Evolutionary conservation across 768 basidiomycete species (phyloP).

Genomic region (Trametes elegans): DNA sequence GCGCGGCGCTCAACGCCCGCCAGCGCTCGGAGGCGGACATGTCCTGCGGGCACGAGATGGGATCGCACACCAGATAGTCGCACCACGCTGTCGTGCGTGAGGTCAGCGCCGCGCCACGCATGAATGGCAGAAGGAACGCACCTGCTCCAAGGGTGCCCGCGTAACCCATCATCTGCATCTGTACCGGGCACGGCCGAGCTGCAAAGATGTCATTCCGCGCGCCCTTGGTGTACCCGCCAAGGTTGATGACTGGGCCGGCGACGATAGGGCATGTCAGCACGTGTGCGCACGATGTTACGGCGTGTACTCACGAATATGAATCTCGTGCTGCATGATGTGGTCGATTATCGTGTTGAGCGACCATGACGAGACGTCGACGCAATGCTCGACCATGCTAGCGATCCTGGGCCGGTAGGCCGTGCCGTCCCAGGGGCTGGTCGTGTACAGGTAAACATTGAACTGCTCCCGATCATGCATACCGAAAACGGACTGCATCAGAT

Average conservation of each 20-base stretch:
- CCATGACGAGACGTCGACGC: slow-evolving; percentile 43
- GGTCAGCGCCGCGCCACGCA: background rate
- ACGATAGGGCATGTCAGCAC: background rate
- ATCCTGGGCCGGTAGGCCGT: slow-evolving; percentile 44
- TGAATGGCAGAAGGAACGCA: background rate
- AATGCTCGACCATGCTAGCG: slow-evolving; percentile 38
- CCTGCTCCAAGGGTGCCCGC: slow-evolving; percentile 46
- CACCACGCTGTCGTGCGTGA: slow-evolving; percentile 38
- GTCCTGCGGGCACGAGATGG: slow-evolving; percentile 42
- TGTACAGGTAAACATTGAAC: slow-evolving; percentile 46
- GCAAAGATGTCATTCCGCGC: slow-evolving; percentile 53
- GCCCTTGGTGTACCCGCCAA: slow-evolving; percentile 52
- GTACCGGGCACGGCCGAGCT: slow-evolving; percentile 45
- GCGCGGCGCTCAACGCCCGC: slow-evolving; percentile 12
- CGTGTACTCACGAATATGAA: slow-evolving; percentile 42
- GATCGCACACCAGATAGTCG: slow-evolving; percentile 46
- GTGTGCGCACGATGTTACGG: background rate
- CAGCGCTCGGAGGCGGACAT: slow-evolving; percentile 34
- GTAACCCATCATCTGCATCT: slow-evolving; percentile 50
- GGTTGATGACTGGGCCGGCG: slow-evolving; percentile 39
- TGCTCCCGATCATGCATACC: slow-evolving; percentile 38
- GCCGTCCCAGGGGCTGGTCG: slow-evolving; percentile 46
- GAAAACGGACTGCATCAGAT: slow-evolving; percentile 53
- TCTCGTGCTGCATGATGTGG: slow-evolving; percentile 40
- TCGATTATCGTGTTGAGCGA: slow-evolving; percentile 36